Conservation (phyloP, 306 rosid species). For the Neltuma alba region DNA sequence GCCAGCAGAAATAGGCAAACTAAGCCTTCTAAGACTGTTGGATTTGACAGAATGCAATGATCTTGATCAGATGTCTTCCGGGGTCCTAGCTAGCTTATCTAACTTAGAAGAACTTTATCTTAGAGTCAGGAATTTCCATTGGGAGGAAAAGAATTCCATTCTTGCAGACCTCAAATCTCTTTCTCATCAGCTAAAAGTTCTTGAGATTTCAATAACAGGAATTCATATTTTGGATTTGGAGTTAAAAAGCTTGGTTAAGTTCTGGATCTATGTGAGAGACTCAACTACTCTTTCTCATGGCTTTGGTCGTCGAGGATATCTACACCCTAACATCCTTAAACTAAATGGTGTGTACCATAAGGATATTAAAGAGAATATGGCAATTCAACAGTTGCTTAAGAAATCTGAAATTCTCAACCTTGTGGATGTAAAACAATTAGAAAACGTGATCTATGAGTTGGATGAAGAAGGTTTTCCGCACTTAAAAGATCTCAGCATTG, state of each 20-base stretch:
- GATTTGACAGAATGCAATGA: slow-evolving; percentile 33
- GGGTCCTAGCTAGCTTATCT: slow-evolving; percentile 28
- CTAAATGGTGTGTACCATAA: neutral
- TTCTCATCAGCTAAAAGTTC: slow-evolving; percentile 27
- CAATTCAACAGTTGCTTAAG: slow-evolving; percentile 9
- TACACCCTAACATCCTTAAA: slow-evolving; percentile 25
- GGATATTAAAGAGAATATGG: neutral
- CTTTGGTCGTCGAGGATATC: slow-evolving; percentile 12
- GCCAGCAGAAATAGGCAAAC: slow-evolving; percentile 35
- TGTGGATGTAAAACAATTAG: neutral
- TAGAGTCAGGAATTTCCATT: slow-evolving; percentile 19
- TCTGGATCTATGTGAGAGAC: slow-evolving; percentile 31
- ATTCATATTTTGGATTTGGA: neutral
- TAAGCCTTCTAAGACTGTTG: slow-evolving; percentile 24
- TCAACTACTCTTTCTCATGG: slow-evolving; percentile 15
- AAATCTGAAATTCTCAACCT: slow-evolving; percentile 30
- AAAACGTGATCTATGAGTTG: slow-evolving; percentile 21
- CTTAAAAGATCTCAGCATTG: slow-evolving; percentile 18
- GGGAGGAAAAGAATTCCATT: slow-evolving; percentile 1
- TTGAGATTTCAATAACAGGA: slow-evolving; percentile 14
- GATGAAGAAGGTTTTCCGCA: slow-evolving; percentile 20
- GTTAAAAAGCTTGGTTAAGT: slow-evolving; percentile 8
- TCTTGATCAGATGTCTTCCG: slow-evolving; percentile 23
- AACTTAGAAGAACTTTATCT: slow-evolving; percentile 38
- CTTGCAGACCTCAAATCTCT: slow-evolving; percentile 21